Percentiles rank a stretch among this genome's conserved stretches.
Conservation (phyloP, 2,329 filamentous ascomycete genomes). For the Claviceps pazoutovae region DNA sequence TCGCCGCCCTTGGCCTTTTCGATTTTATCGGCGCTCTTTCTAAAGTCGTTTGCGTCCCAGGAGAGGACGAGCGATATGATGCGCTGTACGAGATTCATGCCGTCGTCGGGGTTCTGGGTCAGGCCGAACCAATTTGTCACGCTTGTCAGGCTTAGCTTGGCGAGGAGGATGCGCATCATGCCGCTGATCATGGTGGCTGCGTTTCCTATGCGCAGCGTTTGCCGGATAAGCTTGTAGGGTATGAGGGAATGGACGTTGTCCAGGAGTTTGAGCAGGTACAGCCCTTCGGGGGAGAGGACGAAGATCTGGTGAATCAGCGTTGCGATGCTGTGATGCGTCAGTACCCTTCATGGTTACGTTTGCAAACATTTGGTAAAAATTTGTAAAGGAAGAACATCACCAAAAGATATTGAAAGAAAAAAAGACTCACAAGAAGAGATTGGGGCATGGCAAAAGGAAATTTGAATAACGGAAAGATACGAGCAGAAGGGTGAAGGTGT, state of each 20-base stretch:
- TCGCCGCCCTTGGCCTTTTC: conserved; percentile 42
- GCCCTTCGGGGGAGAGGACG: conserved; percentile 60
- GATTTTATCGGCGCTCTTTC: conserved; percentile 48
- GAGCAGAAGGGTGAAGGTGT: not conserved
- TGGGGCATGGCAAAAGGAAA: not conserved
- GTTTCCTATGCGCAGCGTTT: conserved; percentile 64
- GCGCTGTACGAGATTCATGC: conserved; percentile 67
- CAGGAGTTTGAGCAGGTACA: conserved; percentile 56
- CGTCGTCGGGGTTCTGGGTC: conserved; percentile 57
- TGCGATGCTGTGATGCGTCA: conserved; percentile 38
- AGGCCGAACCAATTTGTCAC: conserved; percentile 70
- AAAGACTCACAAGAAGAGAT: not conserved
- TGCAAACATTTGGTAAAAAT: too few relatives aligned
- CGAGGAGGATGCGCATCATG: conserved; percentile 57
- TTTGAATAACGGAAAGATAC: not conserved
- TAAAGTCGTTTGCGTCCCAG: conserved; percentile 61
- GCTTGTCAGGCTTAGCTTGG: conserved; percentile 62
- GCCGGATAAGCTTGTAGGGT: conserved; percentile 57
- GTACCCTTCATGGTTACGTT: too few relatives aligned
- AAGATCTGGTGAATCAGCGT: conserved; percentile 63
- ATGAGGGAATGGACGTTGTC: conserved; percentile 57
- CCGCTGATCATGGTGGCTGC: conserved; percentile 70
- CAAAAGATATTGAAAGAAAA: too few relatives aligned
- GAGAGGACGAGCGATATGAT: conserved; percentile 61
- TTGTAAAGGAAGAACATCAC: too few relatives aligned